Evolutionary conservation across 352 stramenopile genomes (phyloP), one percentile per base, ranked within the genome.

Genomic region (Pythium sukuiense): DNA sequence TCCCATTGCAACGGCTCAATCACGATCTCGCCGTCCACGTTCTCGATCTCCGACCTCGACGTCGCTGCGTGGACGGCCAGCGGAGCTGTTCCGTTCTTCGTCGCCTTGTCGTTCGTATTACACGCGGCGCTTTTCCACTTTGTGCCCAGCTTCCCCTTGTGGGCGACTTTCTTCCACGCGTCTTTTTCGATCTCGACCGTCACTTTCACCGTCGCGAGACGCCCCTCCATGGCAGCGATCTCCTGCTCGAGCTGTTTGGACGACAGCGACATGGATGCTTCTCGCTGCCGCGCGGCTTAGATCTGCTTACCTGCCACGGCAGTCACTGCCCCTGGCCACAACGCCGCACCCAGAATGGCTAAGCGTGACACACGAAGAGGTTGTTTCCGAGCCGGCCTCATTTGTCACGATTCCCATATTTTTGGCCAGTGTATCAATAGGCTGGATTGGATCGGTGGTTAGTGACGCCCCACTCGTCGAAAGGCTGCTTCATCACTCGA

Each of bases 91-190:
- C 35, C 35, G 7, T 7, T 16, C 12, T 43, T 43, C 6, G 7
- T 12, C 35, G 35, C 16, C 43, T 50, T 50, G n/a, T 27, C 30
- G 20, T 13, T 24, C 11, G 12, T 48, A 11, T 39, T 46, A 14
- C 56, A 33, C 2, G 72, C 76, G n/a, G 81, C 81, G 9, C 80
- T 67, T 46, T 76, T 85, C 83, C 83, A 89, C 59, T 91, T 91
- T 1, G 79, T 87, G 16, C 83, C 81, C 6, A 59, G 70, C 35
- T 82, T 86, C 16, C 83, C 81, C 13, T 74, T 79, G 11, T 55
- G 74, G 18, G 73, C 82, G 46, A 70, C 79, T n/a, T 71, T 74
- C 26, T 76, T 74, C 83, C 83, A 91, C 3, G 76, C 77, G 16
- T 80, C 68, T 27, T 75, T 72, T 30, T 91, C 81, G 29, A 77